These are phyloP conservation scores for Iberis pinnata DNA, from an alignment of 345 rosid species.

Conservation along the genomic window DNA sequence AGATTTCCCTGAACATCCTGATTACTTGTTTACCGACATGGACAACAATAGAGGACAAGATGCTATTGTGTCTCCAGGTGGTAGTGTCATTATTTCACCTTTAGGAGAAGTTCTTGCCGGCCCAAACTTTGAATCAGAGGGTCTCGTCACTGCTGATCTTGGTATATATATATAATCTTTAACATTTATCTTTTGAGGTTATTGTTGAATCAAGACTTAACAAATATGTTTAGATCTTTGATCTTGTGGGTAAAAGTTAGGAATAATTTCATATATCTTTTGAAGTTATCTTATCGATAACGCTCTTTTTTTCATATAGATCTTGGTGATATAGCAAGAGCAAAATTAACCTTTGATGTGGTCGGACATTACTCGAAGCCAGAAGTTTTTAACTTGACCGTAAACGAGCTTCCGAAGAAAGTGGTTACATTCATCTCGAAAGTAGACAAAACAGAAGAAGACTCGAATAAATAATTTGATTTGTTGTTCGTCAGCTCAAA, in stretches of 20 bases:
- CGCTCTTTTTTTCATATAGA: slow-evolving; percentile 33
- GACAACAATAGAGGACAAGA: slow-evolving; percentile 45
- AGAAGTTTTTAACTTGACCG: slow-evolving; percentile 68
- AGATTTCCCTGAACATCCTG: slow-evolving; percentile 75
- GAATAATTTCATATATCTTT: too few relatives aligned
- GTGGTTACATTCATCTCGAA: slow-evolving; percentile 56
- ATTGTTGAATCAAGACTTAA: too few relatives aligned
- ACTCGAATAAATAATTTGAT: neutral
- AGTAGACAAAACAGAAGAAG: slow-evolving; percentile 23
- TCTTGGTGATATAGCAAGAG: slow-evolving; percentile 76
- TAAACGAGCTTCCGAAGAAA: slow-evolving; percentile 51
- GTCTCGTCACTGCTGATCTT: slow-evolving; percentile 73
- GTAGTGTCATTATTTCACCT: slow-evolving; percentile 87
- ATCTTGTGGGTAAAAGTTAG: too few relatives aligned
- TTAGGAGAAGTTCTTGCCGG: slow-evolving; percentile 72
- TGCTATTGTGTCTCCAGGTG: slow-evolving; percentile 74
- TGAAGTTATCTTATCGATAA: neutral
- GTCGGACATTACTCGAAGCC: slow-evolving; percentile 90
- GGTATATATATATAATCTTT: slow-evolving; percentile 39
- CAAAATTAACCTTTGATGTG: slow-evolving; percentile 80
- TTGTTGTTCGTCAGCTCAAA: too few relatives aligned
- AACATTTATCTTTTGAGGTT: too few relatives aligned
- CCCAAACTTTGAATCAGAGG: slow-evolving; percentile 86
- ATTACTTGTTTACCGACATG: slow-evolving; percentile 46
- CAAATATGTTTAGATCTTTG: too few relatives aligned